Evolutionary conservation across 2,329 filamentous ascomycete species (phyloP).

Genomic region (Ceratocystis albifundus): DNA sequence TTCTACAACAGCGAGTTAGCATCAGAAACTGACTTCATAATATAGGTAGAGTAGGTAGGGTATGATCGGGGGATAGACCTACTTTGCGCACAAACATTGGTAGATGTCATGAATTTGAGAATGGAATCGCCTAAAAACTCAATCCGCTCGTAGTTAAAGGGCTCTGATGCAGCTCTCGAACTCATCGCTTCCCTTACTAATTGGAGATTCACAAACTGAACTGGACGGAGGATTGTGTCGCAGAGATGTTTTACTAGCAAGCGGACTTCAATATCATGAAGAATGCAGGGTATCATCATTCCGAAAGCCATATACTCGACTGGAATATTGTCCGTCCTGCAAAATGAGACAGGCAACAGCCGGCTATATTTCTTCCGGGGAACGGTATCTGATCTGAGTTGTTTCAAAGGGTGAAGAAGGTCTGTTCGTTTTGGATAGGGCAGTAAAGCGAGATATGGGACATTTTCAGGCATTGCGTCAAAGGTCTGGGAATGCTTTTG

Average conservation of each 20-base stretch:
- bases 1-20: slow-evolving; percentile 34
- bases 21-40: slow-evolving; percentile 15
- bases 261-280: slow-evolving; percentile 54
- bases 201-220: slow-evolving; percentile 43
- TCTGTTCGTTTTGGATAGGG: slow-evolving; percentile 46
- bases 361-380: slow-evolving; percentile 36
- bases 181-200: slow-evolving; percentile 60
- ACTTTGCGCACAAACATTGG: slow-evolving; percentile 50
- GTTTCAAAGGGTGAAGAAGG: slow-evolving; percentile 41
- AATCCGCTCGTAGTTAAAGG: slow-evolving; percentile 64
- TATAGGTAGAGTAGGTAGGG: no score
- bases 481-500: slow-evolving; percentile 32
- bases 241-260: slow-evolving; percentile 52
- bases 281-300: slow-evolving; percentile 59
- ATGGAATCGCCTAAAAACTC: slow-evolving; percentile 82
- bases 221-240: slow-evolving; percentile 27
- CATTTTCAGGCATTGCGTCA: slow-evolving; percentile 34
- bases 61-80: slow-evolving; percentile 26
- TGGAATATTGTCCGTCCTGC: slow-evolving; percentile 40
- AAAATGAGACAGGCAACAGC: slow-evolving; percentile 38
- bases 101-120: slow-evolving; percentile 60
- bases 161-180: slow-evolving; percentile 47
- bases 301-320: slow-evolving; percentile 39
- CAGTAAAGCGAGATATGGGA: slow-evolving; percentile 39
- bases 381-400: slow-evolving; percentile 21